Evolutionary conservation across 1,284 basidiomycete species (phyloP).

Genomic region (Neonothopanus nambi): DNA sequence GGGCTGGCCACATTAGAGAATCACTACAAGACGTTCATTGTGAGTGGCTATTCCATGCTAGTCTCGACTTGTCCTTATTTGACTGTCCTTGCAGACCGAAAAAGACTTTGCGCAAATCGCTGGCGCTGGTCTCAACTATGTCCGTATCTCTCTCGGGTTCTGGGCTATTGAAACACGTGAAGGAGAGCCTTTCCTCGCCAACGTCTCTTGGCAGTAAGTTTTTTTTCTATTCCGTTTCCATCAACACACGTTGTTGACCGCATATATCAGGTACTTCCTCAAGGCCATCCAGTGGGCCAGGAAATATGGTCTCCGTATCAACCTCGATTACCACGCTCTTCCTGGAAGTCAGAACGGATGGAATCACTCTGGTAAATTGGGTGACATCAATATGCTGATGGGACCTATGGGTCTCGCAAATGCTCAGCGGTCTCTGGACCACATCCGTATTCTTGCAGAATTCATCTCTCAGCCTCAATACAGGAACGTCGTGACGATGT

Average conservation of each 20-base stretch:
- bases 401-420: slow-evolving; percentile 74
- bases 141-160: slow-evolving; percentile 83
- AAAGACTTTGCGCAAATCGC: slow-evolving; percentile 92
- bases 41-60: slow-evolving; percentile 36
- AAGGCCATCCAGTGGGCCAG: slow-evolving; percentile 94
- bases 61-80: slow-evolving; percentile 48
- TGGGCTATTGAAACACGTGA: slow-evolving; percentile 86
- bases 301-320: slow-evolving; percentile 93
- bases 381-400: slow-evolving; percentile 68
- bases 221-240: slow-evolving; percentile 20
- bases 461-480: slow-evolving; percentile 93
- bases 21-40: slow-evolving; percentile 90
- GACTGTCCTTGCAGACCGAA: slow-evolving; percentile 68
- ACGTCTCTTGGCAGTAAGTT: slow-evolving; percentile 75
- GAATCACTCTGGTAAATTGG: slow-evolving; percentile 77
- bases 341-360: slow-evolving; percentile 83
- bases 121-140: slow-evolving; percentile 85
- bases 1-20: slow-evolving; percentile 72
- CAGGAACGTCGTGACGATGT: slow-evolving; percentile 80
- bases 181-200: slow-evolving; percentile 79
- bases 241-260: neutral
- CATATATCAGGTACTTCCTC: slow-evolving; percentile 67
- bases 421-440: slow-evolving; percentile 87
- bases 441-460: slow-evolving; percentile 85
- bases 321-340: slow-evolving; percentile 82